Percentiles rank a stretch among this genome's conserved stretches.
Conservation (phyloP, 352 stramenopile genomes). For the Phytophthora kernoviae region DNA sequence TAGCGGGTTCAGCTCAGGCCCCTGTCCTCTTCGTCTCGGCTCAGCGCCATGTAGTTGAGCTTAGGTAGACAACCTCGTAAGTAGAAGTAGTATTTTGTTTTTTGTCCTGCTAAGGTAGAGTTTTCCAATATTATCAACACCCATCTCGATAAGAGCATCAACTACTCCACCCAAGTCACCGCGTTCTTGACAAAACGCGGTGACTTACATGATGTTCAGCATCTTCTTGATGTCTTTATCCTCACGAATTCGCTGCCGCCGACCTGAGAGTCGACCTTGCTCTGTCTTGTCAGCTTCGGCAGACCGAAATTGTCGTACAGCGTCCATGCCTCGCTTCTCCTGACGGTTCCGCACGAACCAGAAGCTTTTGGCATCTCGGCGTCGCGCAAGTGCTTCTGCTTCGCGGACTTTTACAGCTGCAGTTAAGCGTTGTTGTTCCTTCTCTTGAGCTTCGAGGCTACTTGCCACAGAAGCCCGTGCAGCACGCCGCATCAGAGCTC, state of each 20-base stretch:
- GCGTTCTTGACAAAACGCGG: no score
- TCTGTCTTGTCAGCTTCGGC: constrained; percentile 30
- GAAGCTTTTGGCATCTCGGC: constrained; percentile 71
- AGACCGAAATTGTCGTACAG: constrained; percentile 26
- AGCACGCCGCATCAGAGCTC: constrained; percentile 69
- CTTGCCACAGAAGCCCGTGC: constrained; percentile 49
- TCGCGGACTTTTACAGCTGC: constrained; percentile 36
- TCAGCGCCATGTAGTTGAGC: constrained; percentile 35
- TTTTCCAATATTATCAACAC: not conserved
- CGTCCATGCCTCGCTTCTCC: constrained; percentile 35
- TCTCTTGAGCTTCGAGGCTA: constrained; percentile 36
- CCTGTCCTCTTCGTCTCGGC: constrained; percentile 35
- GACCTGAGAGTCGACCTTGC: constrained; percentile 21
- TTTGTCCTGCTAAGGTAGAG: constrained; percentile 1
- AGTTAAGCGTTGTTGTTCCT: constrained; percentile 34
- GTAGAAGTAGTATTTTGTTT: not conserved
- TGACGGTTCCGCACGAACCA: constrained; percentile 69
- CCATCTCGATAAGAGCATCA: no score
- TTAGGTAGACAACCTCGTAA: not conserved
- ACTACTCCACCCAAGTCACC: no score
- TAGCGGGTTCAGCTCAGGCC: constrained; percentile 29
- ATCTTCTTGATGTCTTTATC: constrained; percentile 77
- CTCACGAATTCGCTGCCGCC: constrained; percentile 53
- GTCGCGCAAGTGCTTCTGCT: constrained; percentile 38
- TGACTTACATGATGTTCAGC: constrained; percentile 61